Conservation (phyloP, 768 basidiomycete species). For the Cubamyces sp. region DNA sequence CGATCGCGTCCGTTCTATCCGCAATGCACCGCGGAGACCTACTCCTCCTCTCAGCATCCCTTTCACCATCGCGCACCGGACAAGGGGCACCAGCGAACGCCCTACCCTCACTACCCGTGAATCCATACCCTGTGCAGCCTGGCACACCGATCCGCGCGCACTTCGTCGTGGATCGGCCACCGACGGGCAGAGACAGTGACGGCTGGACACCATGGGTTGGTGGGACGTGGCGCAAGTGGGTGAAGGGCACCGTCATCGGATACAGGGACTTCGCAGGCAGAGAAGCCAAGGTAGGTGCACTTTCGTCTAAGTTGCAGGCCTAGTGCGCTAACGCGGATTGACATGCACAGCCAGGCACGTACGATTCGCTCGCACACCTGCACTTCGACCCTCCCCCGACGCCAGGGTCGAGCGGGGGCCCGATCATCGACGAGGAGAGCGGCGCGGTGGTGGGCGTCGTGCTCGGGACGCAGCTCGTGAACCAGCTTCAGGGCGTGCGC, state of each 20-base stretch:
- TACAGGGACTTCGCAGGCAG: conserved; percentile 64
- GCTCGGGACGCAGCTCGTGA: conserved; percentile 63
- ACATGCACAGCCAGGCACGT: conserved; percentile 60
- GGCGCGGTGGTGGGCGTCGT: conserved; percentile 70
- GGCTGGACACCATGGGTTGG: conserved; percentile 57
- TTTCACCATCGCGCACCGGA: conserved; percentile 19
- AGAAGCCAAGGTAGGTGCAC: conserved; percentile 51
- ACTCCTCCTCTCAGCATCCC: conserved; percentile 44
- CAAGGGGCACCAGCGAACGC: conserved; percentile 21
- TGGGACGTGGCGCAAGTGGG: conserved; percentile 61
- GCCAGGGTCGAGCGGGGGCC: conserved; percentile 71
- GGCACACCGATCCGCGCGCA: conserved; percentile 55
- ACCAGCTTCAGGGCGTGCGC: conserved; percentile 52
- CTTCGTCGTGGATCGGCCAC: conserved; percentile 51
- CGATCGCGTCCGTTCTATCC: conserved; percentile 52
- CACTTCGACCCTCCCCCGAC: conserved; percentile 58
- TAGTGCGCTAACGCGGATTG: not conserved
- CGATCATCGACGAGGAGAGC: conserved; percentile 61
- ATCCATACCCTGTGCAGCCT: conserved; percentile 59
- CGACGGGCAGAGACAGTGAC: conserved; percentile 31
- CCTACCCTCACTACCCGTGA: conserved; percentile 57
- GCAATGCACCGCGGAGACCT: conserved; percentile 65
- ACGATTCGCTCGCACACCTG: conserved; percentile 63
- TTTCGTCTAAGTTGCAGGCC: no score
- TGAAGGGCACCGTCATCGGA: conserved; percentile 51